Percentiles rank a stretch among this genome's conserved stretches.
Evolutionary conservation across 2,329 filamentous ascomycete genomes (phyloP).

Genomic region (Zymoseptoria passerinii): DNA sequence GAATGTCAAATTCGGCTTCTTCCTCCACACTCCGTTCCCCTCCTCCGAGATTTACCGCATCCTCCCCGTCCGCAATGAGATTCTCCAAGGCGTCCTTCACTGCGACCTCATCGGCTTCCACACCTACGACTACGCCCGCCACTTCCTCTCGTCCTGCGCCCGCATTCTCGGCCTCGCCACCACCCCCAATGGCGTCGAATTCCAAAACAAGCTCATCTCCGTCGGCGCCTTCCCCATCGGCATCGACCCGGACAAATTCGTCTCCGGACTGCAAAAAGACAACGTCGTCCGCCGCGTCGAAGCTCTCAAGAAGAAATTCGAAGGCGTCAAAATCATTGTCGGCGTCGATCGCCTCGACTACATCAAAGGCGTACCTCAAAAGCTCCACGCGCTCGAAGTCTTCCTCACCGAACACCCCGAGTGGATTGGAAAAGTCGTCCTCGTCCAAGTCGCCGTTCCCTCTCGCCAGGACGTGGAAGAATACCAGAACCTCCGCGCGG

Average conservation of each 20-base stretch:
- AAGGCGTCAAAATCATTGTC: slow-evolving; percentile 92
- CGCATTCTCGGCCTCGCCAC: slow-evolving; percentile 74
- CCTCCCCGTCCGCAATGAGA: slow-evolving; percentile 80
- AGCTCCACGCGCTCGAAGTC: slow-evolving; percentile 90
- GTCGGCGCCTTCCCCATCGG: slow-evolving; percentile 96
- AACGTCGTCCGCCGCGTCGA: slow-evolving; percentile 83
- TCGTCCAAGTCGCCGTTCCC: slow-evolving; percentile 92
- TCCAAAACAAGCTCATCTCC: slow-evolving; percentile 76
- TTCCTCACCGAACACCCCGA: slow-evolving; percentile 96
- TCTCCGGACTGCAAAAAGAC: slow-evolving; percentile 75
- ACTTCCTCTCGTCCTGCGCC: slow-evolving; percentile 95
- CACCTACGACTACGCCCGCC: slow-evolving; percentile 96
- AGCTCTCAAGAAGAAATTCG: slow-evolving; percentile 78
- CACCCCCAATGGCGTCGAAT: slow-evolving; percentile 88
- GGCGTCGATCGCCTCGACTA: slow-evolving; percentile 96
- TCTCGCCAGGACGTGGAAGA: slow-evolving; percentile 94
- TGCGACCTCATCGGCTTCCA: slow-evolving; percentile 97
- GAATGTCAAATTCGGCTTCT: slow-evolving; percentile 97
- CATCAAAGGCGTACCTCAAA: slow-evolving; percentile 97
- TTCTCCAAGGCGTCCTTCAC: slow-evolving; percentile 78
- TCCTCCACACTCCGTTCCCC: slow-evolving; percentile 93
- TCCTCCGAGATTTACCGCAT: slow-evolving; percentile 96
- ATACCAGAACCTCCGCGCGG: slow-evolving; percentile 89
- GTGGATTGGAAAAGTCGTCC: slow-evolving; percentile 94
- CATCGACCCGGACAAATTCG: slow-evolving; percentile 94